Conservation (phyloP, 768 basidiomycete genomes). For the Crepidotus variabilis region DNA sequence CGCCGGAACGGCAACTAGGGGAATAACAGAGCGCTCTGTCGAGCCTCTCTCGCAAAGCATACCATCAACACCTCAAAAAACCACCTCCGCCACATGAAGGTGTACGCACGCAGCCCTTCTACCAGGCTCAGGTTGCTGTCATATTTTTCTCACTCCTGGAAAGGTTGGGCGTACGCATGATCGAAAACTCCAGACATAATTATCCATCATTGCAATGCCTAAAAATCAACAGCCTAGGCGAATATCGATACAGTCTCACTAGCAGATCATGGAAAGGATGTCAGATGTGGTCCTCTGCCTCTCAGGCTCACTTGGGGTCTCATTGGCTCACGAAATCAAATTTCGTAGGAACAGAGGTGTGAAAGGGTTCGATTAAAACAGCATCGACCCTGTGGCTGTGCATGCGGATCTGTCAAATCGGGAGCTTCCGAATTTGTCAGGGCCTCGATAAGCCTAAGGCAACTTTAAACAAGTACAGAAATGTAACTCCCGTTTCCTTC, state of each 20-base stretch:
- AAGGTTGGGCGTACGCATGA: background rate
- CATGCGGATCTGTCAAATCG: background rate
- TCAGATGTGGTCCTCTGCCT: too few species aligned
- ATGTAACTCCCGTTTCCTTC: too few species aligned
- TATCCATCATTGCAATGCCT: background rate
- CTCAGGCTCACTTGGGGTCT: too few species aligned
- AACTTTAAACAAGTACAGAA: too few species aligned
- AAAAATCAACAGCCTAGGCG: background rate
- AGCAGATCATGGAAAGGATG: too few species aligned
- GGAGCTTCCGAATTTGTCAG: background rate
- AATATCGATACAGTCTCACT: too few species aligned
- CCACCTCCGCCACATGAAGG: background rate
- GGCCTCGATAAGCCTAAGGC: background rate
- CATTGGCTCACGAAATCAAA: background rate
- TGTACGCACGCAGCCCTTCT: background rate
- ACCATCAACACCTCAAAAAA: background rate
- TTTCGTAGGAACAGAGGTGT: background rate
- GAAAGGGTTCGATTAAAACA: background rate
- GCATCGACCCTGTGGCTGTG: background rate
- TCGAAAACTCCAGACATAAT: background rate
- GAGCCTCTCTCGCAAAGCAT: background rate
- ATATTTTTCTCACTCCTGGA: background rate
- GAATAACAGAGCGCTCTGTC: slow-evolving; percentile 4
- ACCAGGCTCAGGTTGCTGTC: background rate
- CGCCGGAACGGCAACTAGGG: background rate